phyloP scores from a whole-genome alignment of 306 rosid species.

The Acacia acuminata region DNA sequence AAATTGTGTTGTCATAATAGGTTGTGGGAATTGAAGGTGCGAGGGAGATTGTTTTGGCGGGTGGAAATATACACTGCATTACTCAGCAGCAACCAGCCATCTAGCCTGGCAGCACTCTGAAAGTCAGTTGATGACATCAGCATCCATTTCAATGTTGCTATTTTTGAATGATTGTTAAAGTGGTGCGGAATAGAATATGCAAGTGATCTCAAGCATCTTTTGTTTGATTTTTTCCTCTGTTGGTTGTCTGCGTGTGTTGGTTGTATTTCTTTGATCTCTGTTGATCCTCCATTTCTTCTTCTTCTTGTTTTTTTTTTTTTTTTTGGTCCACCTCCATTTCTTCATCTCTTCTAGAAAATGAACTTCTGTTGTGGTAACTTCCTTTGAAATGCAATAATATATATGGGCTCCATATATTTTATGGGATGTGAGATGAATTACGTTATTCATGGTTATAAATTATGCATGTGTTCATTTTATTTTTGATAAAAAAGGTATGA shows the following conservation, averaged over 20 bases:
- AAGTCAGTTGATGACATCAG: conserved; percentile 4
- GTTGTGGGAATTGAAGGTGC: conserved; percentile 84
- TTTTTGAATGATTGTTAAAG: neutral
- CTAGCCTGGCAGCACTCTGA: neutral
- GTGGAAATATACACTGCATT: conserved; percentile 96
- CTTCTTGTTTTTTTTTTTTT: no score
- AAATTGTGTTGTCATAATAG: conserved; percentile 50
- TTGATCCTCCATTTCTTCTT: neutral
- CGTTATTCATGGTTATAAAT: no score
- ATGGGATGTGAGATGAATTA: no score
- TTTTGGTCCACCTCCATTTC: no score
- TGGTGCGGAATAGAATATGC: neutral
- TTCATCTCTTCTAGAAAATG: neutral
- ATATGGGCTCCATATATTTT: no score
- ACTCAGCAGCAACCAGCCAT: conserved; percentile 88
- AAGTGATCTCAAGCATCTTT: neutral
- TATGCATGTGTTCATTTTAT: no score
- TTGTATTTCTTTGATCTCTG: neutral
- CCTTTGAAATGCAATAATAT: neutral
- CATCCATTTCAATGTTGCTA: neutral
- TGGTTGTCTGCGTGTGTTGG: neutral
- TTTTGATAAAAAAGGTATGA: no score
- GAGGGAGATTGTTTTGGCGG: conserved; percentile 86
- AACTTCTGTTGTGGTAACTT: neutral
- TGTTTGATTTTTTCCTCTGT: neutral